These are phyloP conservation scores for Talaromyces pinophilus DNA, from an alignment of 2,329 filamentous ascomycete species.

Conservation along the genomic window DNA sequence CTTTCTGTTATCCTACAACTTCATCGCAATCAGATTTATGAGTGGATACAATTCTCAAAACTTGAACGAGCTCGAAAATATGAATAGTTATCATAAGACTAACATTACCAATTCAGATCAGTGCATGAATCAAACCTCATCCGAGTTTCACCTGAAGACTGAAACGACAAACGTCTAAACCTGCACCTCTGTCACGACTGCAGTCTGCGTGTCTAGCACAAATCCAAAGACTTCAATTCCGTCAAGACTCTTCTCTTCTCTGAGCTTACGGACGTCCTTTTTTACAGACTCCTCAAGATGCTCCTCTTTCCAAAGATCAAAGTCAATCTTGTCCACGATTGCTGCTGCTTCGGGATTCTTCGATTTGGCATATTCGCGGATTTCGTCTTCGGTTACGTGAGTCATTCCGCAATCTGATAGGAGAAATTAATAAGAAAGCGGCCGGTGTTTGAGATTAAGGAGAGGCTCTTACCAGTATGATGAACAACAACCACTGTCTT, in stretches of 20 bases:
- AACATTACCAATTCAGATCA: neutral
- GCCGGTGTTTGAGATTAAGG: no score
- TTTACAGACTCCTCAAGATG: slow-evolving; percentile 9
- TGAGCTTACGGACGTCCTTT: slow-evolving; percentile 7
- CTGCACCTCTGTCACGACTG: slow-evolving; percentile 9
- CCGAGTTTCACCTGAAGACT: neutral
- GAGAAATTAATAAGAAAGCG: no score
- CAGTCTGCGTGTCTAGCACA: slow-evolving; percentile 9
- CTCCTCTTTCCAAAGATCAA: slow-evolving; percentile 7
- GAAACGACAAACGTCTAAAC: neutral
- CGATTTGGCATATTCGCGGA: slow-evolving; percentile 5
- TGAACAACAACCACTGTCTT: slow-evolving; percentile 11
- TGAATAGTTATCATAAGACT: neutral
- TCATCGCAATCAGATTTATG: neutral
- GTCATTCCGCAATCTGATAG: slow-evolving; percentile 10
- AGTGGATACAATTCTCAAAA: neutral
- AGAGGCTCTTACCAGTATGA: slow-evolving; percentile 5
- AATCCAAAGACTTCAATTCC: slow-evolving; percentile 9
- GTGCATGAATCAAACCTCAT: neutral
- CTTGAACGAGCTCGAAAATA: neutral
- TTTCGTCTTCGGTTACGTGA: neutral
- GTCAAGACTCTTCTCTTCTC: slow-evolving; percentile 3
- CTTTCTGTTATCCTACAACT: neutral
- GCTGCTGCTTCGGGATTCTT: slow-evolving; percentile 4
- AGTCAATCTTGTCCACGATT: slow-evolving; percentile 13